These are phyloP conservation scores for Mariannaea elegans DNA, from an alignment of 2,329 filamentous ascomycete genomes.

Conservation along the genomic window DNA sequence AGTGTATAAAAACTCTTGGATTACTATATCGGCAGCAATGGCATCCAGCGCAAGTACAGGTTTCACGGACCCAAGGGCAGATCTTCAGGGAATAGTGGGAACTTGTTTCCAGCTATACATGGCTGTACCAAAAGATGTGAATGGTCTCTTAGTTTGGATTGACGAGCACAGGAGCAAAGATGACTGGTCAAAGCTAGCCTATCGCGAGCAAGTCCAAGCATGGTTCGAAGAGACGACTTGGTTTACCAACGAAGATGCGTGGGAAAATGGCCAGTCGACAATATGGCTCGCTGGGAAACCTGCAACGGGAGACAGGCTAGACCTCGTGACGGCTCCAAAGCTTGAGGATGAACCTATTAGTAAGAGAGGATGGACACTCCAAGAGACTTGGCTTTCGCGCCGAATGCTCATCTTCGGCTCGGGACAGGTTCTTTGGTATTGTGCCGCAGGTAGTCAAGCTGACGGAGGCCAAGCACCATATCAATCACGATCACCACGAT, in stretches of 20 bases:
- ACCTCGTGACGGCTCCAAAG: neutral
- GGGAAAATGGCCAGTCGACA: neutral
- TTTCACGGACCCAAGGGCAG: neutral
- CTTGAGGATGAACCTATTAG: slow-evolving; percentile 9
- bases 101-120: slow-evolving; percentile 3
- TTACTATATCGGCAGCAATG: neutral
- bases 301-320: neutral
- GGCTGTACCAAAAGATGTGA: neutral
- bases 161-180: neutral
- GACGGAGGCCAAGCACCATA: neutral
- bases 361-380: slow-evolving; percentile 13
- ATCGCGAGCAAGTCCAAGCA: neutral
- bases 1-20: slow-evolving; percentile 19
- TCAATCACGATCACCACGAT: neutral
- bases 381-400: slow-evolving; percentile 5
- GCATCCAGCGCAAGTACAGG: neutral
- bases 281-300: slow-evolving; percentile 3
- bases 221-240: neutral
- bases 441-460: neutral
- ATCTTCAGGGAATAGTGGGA: neutral
- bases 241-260: neutral
- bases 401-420: slow-evolving; percentile 14
- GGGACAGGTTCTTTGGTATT: slow-evolving; percentile 1
- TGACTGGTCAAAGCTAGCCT: neutral
- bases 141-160: slow-evolving; percentile 5